These are phyloP conservation scores for Tieghemiomyces parasiticus DNA, from an alignment of 192 early-diverging fungal species.

Conservation along the genomic window DNA sequence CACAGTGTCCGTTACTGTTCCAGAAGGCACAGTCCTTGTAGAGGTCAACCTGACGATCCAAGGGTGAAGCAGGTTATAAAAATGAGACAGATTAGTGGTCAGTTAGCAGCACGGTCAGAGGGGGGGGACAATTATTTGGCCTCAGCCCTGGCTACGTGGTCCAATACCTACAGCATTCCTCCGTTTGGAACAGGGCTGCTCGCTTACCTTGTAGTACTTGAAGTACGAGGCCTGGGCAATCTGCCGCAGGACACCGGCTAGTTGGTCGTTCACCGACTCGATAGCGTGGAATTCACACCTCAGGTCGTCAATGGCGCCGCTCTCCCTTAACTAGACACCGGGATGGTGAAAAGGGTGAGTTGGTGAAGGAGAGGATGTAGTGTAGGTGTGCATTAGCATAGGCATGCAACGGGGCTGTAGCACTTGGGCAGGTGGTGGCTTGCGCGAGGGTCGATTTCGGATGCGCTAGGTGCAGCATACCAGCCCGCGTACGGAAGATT, in stretches of 20 bases:
- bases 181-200: no score
- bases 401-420: neutral
- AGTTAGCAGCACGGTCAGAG: no score
- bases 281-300: conserved; percentile 60
- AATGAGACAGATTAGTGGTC: neutral
- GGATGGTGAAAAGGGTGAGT: neutral
- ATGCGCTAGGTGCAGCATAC: neutral
- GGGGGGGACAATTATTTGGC: no score
- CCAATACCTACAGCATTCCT: no score
- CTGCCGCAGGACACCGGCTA: conserved; percentile 47
- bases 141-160: no score
- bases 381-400: neutral
- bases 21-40: conserved; percentile 84
- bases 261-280: conserved; percentile 56
- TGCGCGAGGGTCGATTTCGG: conserved; percentile 11
- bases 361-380: neutral
- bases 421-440: neutral
- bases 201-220: conserved; percentile 67
- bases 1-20: conserved; percentile 68
- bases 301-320: conserved; percentile 39
- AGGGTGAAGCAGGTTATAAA: neutral
- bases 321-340: conserved; percentile 20
- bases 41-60: conserved; percentile 48
- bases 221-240: conserved; percentile 83
- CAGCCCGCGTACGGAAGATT: neutral